Percentiles rank a stretch among this genome's conserved stretches.
Evolutionary conservation across 805 yeast genomes (phyloP).

Genomic region (Spathaspora hagerdaliae): DNA sequence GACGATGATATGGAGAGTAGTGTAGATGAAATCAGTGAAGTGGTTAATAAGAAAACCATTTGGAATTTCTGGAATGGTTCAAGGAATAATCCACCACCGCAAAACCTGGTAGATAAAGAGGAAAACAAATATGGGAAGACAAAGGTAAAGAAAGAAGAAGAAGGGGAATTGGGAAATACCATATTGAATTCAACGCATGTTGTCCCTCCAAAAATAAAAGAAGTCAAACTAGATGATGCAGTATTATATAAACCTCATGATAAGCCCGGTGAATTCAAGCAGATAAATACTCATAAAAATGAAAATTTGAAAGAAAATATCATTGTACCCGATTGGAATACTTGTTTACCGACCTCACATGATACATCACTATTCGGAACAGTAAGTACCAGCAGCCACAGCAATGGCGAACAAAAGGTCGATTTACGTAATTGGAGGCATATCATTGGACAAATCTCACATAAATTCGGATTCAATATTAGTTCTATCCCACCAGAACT

Average conservation of each 20-base stretch:
- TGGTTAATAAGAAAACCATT: slow-evolving; percentile 20
- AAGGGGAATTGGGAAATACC: slow-evolving; percentile 20
- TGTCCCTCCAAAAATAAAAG: slow-evolving; percentile 14
- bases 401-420: slow-evolving; percentile 16
- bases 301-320: slow-evolving; percentile 37
- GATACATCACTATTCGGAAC: slow-evolving; percentile 17
- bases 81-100: background rate
- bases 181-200: slow-evolving; percentile 30
- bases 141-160: slow-evolving; percentile 2
- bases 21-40: slow-evolving; percentile 33
- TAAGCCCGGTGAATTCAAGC: slow-evolving; percentile 34
- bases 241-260: slow-evolving; percentile 42
- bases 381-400: slow-evolving; percentile 20
- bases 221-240: slow-evolving; percentile 30
- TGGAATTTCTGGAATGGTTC: slow-evolving; percentile 36
- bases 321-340: slow-evolving; percentile 41
- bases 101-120: background rate
- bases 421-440: slow-evolving; percentile 35
- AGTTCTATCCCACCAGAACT: background rate
- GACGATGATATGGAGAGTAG: slow-evolving; percentile 20
- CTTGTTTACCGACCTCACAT: slow-evolving; percentile 25
- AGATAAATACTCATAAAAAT: slow-evolving; percentile 42
- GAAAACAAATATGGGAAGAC: background rate
- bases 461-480: slow-evolving; percentile 26
- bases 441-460: slow-evolving; percentile 29